Evolutionary conservation across 75 land plant genomes (phyloP).

Genomic region (Gnetum montanum): DNA sequence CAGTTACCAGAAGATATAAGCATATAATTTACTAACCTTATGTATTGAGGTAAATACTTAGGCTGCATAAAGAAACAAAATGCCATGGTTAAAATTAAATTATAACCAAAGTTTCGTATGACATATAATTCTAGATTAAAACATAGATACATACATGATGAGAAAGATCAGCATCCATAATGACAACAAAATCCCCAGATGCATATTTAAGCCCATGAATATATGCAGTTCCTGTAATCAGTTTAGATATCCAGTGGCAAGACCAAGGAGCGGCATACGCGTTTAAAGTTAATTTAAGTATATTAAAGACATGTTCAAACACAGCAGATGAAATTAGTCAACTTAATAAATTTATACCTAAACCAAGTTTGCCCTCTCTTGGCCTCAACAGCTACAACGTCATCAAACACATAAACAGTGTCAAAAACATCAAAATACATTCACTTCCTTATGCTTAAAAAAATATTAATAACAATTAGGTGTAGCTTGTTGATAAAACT

Average conservation of each 20-base stretch:
- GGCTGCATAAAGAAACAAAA: conserved; percentile 56
- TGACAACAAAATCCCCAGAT: conserved; percentile 80
- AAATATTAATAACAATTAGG: too few relatives aligned
- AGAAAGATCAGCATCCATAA: conserved; percentile 97
- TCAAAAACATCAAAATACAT: not conserved
- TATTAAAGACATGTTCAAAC: too few relatives aligned
- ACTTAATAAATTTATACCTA: too few relatives aligned
- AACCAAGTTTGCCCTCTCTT: conserved; percentile 83
- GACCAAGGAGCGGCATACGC: not conserved
- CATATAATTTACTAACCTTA: conserved; percentile 49
- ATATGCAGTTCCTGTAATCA: conserved; percentile 93
- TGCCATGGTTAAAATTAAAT: not conserved
- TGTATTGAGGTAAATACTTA: conserved; percentile 85
- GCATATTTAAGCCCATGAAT: conserved; percentile 89
- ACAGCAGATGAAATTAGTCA: too few relatives aligned
- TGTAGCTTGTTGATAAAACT: too few relatives aligned
- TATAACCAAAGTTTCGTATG: not conserved
- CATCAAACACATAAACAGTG: not conserved
- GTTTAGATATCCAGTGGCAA: too few relatives aligned
- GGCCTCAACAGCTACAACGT: conserved; percentile 75
- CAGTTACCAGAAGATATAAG: too few relatives aligned
- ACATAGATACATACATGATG: conserved; percentile 65
- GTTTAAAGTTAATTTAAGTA: not conserved
- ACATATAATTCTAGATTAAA: not conserved
- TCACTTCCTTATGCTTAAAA: too few relatives aligned